Evolutionary conservation across 345 rosid species (phyloP).

Genomic region (Mallotus nudiflorus): DNA sequence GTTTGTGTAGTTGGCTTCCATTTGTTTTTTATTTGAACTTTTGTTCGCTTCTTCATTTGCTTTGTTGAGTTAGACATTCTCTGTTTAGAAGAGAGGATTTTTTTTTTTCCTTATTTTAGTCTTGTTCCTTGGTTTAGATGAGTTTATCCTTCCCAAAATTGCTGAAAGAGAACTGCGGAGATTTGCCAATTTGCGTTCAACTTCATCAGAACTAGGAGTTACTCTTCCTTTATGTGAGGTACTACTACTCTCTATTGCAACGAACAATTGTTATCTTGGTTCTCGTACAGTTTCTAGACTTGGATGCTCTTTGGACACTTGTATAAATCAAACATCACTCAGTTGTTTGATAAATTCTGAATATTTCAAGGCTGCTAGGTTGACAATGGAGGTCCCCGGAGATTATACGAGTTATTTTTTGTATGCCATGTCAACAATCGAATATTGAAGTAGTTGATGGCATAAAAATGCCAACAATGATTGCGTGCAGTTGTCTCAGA

Average conservation of each 20-base stretch:
- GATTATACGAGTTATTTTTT: background rate
- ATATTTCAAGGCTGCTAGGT: background rate
- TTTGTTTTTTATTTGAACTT: background rate
- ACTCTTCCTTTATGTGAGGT: conserved; percentile 54
- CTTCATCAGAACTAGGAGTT: conserved; percentile 48
- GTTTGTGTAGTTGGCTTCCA: background rate
- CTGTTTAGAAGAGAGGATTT: background rate
- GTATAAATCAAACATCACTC: background rate
- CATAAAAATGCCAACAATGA: too few species aligned
- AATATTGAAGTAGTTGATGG: background rate
- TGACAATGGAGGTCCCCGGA: background rate
- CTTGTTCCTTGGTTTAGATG: conserved; percentile 46
- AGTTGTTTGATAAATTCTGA: background rate
- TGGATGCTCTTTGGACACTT: background rate
- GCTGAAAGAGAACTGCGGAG: conserved; percentile 84
- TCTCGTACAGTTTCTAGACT: conserved; percentile 2
- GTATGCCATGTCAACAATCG: background rate
- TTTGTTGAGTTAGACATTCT: background rate
- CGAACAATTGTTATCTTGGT: background rate
- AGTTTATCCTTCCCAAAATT: conserved; percentile 85
- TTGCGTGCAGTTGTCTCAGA: too few species aligned
- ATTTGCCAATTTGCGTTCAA: conserved; percentile 58
- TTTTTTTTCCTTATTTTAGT: background rate
- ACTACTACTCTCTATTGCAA: conserved; percentile 5
- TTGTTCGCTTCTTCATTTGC: background rate